A percentile compares a stretch with the other conserved stretches of the same genome.
Evolutionary conservation across 805 yeast species (phyloP).

Genomic region (Grigorovia jiainica): DNA sequence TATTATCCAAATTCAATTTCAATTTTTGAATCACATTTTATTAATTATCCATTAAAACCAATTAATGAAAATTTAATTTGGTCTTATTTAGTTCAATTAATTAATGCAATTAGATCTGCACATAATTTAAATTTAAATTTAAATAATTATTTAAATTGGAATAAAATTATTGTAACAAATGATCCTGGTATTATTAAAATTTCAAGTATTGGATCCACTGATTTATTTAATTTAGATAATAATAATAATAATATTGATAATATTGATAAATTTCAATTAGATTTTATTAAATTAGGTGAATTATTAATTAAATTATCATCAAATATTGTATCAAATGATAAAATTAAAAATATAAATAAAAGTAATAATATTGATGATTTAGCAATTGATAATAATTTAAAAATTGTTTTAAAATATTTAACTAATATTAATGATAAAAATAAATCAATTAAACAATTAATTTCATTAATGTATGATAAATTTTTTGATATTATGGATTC

Average conservation of each 20-base stretch:
- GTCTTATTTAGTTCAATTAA: constrained; percentile 67
- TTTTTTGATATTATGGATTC: constrained; percentile 31
- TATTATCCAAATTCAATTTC: constrained; percentile 73
- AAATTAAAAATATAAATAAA: constrained; percentile 1
- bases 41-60: constrained; percentile 22
- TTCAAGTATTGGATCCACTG: constrained; percentile 61
- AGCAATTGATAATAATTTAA: constrained; percentile 37
- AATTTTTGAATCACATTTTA: constrained; percentile 57
- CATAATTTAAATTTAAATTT: constrained; percentile 49
- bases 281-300: constrained; percentile 49
- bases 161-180: constrained; percentile 65
- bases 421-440: constrained; percentile 19
- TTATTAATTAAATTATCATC: constrained; percentile 31
- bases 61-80: constrained; percentile 61
- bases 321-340: constrained; percentile 2
- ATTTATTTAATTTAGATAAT: constrained; percentile 39
- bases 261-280: constrained; percentile 38
- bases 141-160: constrained; percentile 51
- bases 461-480: constrained; percentile 34
- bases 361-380: constrained; percentile 5
- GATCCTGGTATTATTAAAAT: constrained; percentile 58
- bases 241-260: constrained; percentile 5
- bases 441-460: constrained; percentile 28
- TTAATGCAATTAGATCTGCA: constrained; percentile 54
- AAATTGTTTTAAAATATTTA: constrained; percentile 35